These are phyloP conservation scores for Pseudotulostoma volvatum DNA, from an alignment of 495 filamentous ascomycete genomes.

Conservation along the genomic window DNA sequence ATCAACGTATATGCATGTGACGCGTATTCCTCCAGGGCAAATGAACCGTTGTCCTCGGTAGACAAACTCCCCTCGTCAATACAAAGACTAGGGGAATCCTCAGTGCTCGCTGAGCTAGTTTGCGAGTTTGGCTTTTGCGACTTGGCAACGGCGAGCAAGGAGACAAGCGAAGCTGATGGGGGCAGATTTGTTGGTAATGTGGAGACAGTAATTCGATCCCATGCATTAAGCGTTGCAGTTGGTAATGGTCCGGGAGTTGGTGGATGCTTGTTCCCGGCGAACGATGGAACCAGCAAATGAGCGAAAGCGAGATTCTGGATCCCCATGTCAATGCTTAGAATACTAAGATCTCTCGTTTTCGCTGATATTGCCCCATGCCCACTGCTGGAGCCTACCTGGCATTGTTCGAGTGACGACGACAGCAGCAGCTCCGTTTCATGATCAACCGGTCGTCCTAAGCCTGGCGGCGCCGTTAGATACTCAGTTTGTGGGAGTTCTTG, in stretches of 20 bases:
- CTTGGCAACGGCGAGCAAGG: background rate
- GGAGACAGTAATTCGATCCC: slow-evolving; percentile 19
- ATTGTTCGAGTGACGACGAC: no score
- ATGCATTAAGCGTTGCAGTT: slow-evolving; percentile 15
- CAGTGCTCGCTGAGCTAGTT: background rate
- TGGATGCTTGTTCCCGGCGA: background rate
- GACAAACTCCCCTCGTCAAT: background rate
- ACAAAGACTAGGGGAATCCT: background rate
- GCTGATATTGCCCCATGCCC: no score
- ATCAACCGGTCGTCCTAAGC: no score
- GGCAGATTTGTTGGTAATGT: slow-evolving; percentile 5
- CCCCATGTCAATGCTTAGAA: slow-evolving; percentile 80
- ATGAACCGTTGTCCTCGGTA: slow-evolving; percentile 14
- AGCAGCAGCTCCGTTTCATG: background rate
- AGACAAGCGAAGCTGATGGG: background rate
- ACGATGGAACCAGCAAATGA: slow-evolving; percentile 14
- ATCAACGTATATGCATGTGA: slow-evolving; percentile 46
- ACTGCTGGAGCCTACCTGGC: no score
- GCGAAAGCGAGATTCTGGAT: slow-evolving; percentile 67
- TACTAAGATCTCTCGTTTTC: slow-evolving; percentile 15
- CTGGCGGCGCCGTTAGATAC: background rate
- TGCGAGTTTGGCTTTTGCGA: background rate
- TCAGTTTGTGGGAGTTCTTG: slow-evolving; percentile 7
- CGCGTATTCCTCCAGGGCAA: slow-evolving; percentile 41
- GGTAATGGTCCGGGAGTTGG: background rate